phyloP scores from a whole-genome alignment of 192 early-diverging fungal genomes.

The Haplosporangium gracile region DNA sequence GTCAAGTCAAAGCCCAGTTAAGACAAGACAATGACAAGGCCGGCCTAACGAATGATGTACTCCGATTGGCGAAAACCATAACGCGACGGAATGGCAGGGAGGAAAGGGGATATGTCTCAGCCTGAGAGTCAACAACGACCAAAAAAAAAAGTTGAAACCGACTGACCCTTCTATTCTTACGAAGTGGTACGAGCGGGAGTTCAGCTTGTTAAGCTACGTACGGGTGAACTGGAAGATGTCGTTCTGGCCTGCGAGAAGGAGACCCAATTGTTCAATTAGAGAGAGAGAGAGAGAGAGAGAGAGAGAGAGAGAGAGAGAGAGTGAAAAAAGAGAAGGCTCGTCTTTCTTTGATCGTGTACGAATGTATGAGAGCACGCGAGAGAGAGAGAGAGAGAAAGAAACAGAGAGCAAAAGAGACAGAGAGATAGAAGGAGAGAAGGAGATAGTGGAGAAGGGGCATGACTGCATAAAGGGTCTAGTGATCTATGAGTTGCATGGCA shows the following conservation, averaged over 20 bases:
- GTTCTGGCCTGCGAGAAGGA: not conserved
- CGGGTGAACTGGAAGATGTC: constrained; percentile 7
- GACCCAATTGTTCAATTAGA: not conserved
- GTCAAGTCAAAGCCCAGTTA: too few relatives aligned
- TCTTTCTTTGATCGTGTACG: not conserved
- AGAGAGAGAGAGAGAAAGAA: not conserved
- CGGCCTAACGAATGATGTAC: not conserved
- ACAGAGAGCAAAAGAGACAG: not conserved
- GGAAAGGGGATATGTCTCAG: not conserved
- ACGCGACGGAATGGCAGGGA: not conserved
- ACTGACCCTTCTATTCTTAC: not conserved
- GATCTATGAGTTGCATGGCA: not conserved
- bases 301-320: not conserved
- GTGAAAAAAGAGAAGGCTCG: not conserved
- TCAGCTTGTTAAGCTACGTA: not conserved
- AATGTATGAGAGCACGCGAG: constrained; percentile 1
- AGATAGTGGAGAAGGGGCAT: not conserved
- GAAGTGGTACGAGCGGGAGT: not conserved
- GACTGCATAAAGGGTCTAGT: not conserved
- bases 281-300: not conserved
- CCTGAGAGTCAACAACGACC: not conserved
- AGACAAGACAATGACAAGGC: too few relatives aligned
- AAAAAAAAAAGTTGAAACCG: not conserved
- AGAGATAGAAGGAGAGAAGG: not conserved
- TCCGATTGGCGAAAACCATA: constrained; percentile 2